A percentile compares a stretch with the other conserved stretches of the same genome.
Conservation (phyloP, 2,329 filamentous ascomycete genomes). For the Ustilaginoidea virens region DNA sequence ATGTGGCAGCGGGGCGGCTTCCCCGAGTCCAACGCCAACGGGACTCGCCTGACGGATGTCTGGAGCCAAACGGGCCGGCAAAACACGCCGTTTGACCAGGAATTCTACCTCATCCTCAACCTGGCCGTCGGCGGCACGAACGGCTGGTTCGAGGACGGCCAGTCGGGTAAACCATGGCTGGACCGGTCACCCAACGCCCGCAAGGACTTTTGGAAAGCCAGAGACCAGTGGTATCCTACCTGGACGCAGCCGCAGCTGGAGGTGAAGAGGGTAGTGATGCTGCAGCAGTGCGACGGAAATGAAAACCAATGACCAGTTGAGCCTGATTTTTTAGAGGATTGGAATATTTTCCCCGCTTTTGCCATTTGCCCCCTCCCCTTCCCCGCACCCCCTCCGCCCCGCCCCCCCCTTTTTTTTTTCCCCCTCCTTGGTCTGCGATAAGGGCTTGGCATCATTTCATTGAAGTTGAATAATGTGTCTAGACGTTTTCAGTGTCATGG, state of each 20-base stretch:
- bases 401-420: too few relatives aligned
- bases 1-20: conserved; percentile 58
- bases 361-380: too few relatives aligned
- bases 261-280: conserved; percentile 54
- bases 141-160: conserved; percentile 68
- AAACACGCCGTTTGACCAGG: conserved; percentile 59
- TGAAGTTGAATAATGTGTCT: too few relatives aligned
- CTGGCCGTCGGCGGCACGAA: conserved; percentile 65
- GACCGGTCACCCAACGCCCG: conserved; percentile 50
- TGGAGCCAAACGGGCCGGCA: conserved; percentile 46
- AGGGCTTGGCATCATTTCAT: too few relatives aligned
- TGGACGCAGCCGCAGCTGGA: conserved; percentile 57
- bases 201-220: conserved; percentile 62
- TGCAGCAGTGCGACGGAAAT: conserved; percentile 50
- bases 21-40: conserved; percentile 46
- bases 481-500: too few relatives aligned
- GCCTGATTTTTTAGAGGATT: too few relatives aligned
- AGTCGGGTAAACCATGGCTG: conserved; percentile 63
- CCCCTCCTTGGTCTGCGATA: too few relatives aligned
- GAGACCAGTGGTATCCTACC: conserved; percentile 50
- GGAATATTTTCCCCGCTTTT: too few relatives aligned
- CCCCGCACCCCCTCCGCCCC: too few relatives aligned
- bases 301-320: conserved; percentile 29
- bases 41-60: conserved; percentile 44
- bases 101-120: conserved; percentile 64